A percentile compares a stretch with the other conserved stretches of the same genome.
Conservation (phyloP, 257 asterid genomes). For the Fraxinus americana region DNA sequence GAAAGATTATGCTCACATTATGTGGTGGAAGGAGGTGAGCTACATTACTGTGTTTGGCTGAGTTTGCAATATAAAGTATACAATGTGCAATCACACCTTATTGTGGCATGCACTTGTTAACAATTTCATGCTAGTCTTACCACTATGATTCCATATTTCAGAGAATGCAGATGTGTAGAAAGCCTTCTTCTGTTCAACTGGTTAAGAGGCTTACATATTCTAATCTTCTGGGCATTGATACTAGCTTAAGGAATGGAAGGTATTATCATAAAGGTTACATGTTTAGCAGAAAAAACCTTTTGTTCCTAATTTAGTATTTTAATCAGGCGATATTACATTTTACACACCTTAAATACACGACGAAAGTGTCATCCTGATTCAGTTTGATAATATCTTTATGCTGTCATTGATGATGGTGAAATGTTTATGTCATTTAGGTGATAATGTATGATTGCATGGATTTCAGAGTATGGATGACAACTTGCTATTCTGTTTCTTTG, state of each 20-base stretch:
- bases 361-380: background rate
- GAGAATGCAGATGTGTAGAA: constrained; percentile 77
- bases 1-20: constrained; percentile 66
- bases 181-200: constrained; percentile 84
- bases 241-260: constrained; percentile 81
- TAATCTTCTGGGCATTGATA: constrained; percentile 79
- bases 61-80: constrained; percentile 13
- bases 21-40: constrained; percentile 97
- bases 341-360: background rate
- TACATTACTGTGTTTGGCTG: constrained; percentile 17
- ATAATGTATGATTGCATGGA: no score
- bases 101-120: constrained; percentile 11
- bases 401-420: background rate
- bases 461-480: no score
- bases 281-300: constrained; percentile 9
- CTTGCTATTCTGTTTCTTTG: no score
- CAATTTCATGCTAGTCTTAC: constrained; percentile 22
- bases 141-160: constrained; percentile 40
- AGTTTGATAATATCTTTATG: background rate
- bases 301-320: background rate
- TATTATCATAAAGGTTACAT: constrained; percentile 29
- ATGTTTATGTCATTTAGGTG: background rate
- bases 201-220: constrained; percentile 61
- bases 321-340: background rate
- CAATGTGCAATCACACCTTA: background rate